Conservation (phyloP, 2,329 filamentous ascomycete species). For the Talaromyces sp. region DNA sequence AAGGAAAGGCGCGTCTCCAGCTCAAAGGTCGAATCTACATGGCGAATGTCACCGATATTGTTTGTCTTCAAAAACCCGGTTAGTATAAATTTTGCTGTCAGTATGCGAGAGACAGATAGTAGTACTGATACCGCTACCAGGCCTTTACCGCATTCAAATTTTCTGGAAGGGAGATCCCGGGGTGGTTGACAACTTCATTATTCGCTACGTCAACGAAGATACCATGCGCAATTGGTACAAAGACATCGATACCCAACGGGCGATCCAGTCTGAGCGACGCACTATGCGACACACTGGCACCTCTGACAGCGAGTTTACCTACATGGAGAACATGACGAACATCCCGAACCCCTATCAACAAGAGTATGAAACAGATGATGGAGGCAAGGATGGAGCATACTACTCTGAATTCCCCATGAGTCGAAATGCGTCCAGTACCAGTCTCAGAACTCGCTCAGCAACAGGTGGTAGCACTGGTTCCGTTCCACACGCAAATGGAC, state of each 20-base stretch:
- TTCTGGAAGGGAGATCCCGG: slow-evolving; percentile 98
- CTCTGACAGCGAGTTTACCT: slow-evolving; percentile 74
- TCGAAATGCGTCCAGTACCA: slow-evolving; percentile 73
- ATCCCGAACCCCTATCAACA: slow-evolving; percentile 82
- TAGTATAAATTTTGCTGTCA: slow-evolving; percentile 38
- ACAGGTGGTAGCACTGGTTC: slow-evolving; percentile 62
- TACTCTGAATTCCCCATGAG: slow-evolving; percentile 58
- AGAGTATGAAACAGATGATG: slow-evolving; percentile 58
- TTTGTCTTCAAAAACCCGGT: slow-evolving; percentile 86
- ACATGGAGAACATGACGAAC: slow-evolving; percentile 68
- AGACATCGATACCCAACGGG: slow-evolving; percentile 75
- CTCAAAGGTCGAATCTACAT: slow-evolving; percentile 98
- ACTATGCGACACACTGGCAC: slow-evolving; percentile 57
- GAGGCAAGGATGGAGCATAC: slow-evolving; percentile 37
- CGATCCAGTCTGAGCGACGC: slow-evolving; percentile 57
- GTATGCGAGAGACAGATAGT: neutral
- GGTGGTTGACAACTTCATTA: slow-evolving; percentile 94
- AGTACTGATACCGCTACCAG: slow-evolving; percentile 48
- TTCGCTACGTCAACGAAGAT: slow-evolving; percentile 90
- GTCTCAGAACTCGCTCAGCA: slow-evolving; percentile 73
- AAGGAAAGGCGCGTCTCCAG: slow-evolving; percentile 76
- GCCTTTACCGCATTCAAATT: slow-evolving; percentile 92
- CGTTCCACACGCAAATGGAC: slow-evolving; percentile 47
- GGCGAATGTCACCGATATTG: slow-evolving; percentile 96
- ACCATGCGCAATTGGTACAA: slow-evolving; percentile 89